Base-by-base conservation (phyloP, 2,329 filamentous ascomycete species). In the Stemphylium vesicarium region DNA sequence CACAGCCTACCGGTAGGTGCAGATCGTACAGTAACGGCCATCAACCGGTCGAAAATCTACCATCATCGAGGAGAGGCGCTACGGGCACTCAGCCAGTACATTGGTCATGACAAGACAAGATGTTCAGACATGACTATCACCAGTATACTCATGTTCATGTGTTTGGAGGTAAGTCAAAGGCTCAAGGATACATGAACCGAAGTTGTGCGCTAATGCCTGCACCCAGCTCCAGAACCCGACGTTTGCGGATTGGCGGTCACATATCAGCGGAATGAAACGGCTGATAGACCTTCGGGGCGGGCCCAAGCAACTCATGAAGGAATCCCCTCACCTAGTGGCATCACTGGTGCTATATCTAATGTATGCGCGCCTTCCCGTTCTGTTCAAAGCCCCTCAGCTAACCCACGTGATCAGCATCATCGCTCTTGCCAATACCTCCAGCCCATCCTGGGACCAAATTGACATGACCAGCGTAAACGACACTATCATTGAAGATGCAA, bases 231-330 rank as follows among this genome's bases (percentile, higher is more conserved):
- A 72, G 44, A 63, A 67, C 15, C 59, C 62, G 1, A 46, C 57
- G 4, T 53, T 60, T 8, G 48, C 59, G 1, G 59, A 70, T 20
- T 73, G 70, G 67, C 64, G 69, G 5, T 58, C 59, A 6, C 71
- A 74, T 46, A 60, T 66, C 11, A 54, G 60, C n/a, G 69, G 65
- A 1, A 55, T 74, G 33, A 55, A 64, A 33, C 63, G 49, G 3
- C 51, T 74, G 13, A 56, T 74, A 24, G 60, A 67, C n/a, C 44
- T 73, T 20, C 67, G 69, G 11, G 71, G 71, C 13, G 71, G 71
- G 0, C 40, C 69, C 12, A 62, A 54, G 50, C 42, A 46, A 4
- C 29, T 72, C 13, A 56, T 62, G 46, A 56, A 56, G 8, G 37
- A 54, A 4, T 47, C 57, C 4, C 56, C 58, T 6, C 56, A 72